Evolutionary conservation across 176 grass and related monocot species (phyloP), one percentile per base, ranked within the genome.

Genomic region (Ampelocalamus luodianensis): DNA sequence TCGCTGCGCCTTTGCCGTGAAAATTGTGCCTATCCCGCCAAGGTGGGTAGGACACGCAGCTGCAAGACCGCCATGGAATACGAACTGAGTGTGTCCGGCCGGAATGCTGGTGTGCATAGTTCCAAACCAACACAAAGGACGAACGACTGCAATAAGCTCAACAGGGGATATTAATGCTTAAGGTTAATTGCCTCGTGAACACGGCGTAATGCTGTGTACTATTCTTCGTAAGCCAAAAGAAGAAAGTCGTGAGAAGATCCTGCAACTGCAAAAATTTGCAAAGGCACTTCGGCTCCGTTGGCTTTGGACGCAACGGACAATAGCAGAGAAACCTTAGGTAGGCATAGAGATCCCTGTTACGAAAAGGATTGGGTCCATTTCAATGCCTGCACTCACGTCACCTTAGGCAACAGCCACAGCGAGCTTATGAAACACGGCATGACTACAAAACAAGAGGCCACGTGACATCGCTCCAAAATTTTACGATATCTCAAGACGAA

Each of bases 1-100:
- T 38, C 20, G 56, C 27, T 13, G 42, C 17, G 18, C 74, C 29
- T 51, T 63, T 74, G 81, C 44, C 58, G 81, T 83, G 27, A 64
- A 8, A 55, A 63, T 26, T 38, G 56, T 12, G 37, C 68, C 8
- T 40, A 29, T 71, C 12, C 4, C 48, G 5, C 13, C 13, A 50
- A 49, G 46, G 4, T 49, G 56, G 32, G 44, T 38, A 36, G 59
- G 32, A 40, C 39, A 40, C 6, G 20, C 18, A 60, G 20, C 49
- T 6, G 42, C 40, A 50, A 64, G 24, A 74, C 27, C 43, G 55
- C 12, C 17, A 69, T 45, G 39, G 64, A 85, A 62, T 65, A 72
- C 15, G 3, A 48, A 56, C 34, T 49, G 13, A 37, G 72, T 61
- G 8, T 62, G 18, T 79, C 18, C 9, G 40, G 34, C 3, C 13